Percentiles rank a stretch among this genome's conserved stretches.
phyloP scores from a whole-genome alignment of 2,329 filamentous ascomycete species.

The Xylariaceae sp. region DNA sequence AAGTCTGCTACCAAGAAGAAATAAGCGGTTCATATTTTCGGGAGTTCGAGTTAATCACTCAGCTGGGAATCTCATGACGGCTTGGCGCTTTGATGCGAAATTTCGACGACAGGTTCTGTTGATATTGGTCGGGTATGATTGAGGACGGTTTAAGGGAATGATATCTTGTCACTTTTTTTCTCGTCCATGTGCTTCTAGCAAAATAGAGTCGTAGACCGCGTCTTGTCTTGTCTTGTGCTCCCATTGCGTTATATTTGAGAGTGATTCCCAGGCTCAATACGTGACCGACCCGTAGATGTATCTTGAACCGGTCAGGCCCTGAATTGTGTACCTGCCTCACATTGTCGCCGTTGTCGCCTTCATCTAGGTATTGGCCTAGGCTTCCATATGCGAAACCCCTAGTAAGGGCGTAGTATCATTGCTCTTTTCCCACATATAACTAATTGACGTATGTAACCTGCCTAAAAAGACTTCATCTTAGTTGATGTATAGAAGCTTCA shows the following conservation, averaged over 20 bases:
- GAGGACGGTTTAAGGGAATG: slow-evolving; percentile 25
- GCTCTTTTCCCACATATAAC: too few relatives aligned
- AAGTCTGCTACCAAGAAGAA: slow-evolving; percentile 77
- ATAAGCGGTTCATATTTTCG: slow-evolving; percentile 55
- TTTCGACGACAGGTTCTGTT: slow-evolving; percentile 35
- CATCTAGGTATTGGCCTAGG: too few relatives aligned
- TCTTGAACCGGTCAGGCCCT: too few relatives aligned
- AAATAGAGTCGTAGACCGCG: slow-evolving; percentile 35
- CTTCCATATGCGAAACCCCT: too few relatives aligned
- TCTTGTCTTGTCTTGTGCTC: neutral
- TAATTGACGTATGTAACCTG: too few relatives aligned
- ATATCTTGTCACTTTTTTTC: slow-evolving; percentile 27
- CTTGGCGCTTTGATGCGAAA: slow-evolving; percentile 38
- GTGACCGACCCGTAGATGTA: too few relatives aligned
- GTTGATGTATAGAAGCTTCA: too few relatives aligned
- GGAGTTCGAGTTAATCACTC: slow-evolving; percentile 28
- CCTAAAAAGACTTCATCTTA: too few relatives aligned
- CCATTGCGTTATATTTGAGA: neutral
- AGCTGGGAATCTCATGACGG: slow-evolving; percentile 35
- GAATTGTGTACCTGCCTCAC: too few relatives aligned
- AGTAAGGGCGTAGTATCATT: too few relatives aligned
- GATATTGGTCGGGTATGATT: slow-evolving; percentile 33
- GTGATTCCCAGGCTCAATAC: too few relatives aligned
- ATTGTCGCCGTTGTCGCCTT: too few relatives aligned
- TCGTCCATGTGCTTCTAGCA: slow-evolving; percentile 34